Base-by-base conservation (phyloP, 2,329 filamentous ascomycete species). In the Fusarium luffae region DNA sequence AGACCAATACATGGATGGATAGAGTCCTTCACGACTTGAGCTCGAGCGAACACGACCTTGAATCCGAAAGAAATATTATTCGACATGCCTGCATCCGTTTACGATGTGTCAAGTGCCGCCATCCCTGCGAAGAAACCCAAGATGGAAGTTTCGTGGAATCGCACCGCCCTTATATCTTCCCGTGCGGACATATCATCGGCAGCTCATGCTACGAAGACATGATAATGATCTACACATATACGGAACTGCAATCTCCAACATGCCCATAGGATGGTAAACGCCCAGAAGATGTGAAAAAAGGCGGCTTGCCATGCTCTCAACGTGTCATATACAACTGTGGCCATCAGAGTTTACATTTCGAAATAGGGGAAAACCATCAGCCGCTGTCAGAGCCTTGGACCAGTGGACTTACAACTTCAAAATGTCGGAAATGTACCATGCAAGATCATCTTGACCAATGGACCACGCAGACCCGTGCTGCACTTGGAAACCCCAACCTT, bases 101-200 rank as follows among this genome's bases (percentile, higher is more conserved):
- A 2, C 59, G 52, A 44, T 74, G 72, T 41, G 63, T 50, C 19
- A 28, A 43, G 4, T 74, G 72, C 52, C 54, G 55, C n/a, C 19
- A 12, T 7, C 55, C 65, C 10, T 74, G 72, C 28, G 52, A 72
- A 18, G 28, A 66, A 3, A 8, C 18, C 14, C 13, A 4, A 11
- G 46, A 44, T 7, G 42, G 18, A 3, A 18, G 10, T 4, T 9
- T 5, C 3, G 13, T 63, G 18, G 4, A 47, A 6, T 18, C 8
- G n/a, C 60, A 63, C 41, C 12, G 21, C 19, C 47, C 58, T 21
- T 44, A 62, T 4, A 19, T 61, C 10, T 62, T 74, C 23, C 68
- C 72, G 2, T 74, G 72, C 21, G 72, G 72, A 4, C 72, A 74
- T 41, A 65, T 74, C 14, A 68, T 74, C 34, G 68, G 66, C 5